phyloP scores from a whole-genome alignment of 1,139 yeast genomes.

The Magnusiomyces tetraspermus region DNA sequence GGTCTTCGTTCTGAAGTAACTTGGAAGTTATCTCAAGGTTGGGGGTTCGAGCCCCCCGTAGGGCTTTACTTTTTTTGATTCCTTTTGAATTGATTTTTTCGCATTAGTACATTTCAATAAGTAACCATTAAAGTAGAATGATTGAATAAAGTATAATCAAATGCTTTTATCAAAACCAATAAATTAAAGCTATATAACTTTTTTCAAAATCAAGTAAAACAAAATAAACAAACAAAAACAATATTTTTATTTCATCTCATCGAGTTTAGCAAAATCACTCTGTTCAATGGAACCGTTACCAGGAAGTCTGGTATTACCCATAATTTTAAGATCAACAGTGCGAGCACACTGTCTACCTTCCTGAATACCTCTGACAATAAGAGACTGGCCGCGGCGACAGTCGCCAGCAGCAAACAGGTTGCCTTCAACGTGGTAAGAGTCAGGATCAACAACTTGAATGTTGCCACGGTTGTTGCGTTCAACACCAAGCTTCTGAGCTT shows the following conservation, averaged over 20 bases:
- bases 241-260: not conserved
- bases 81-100: too few relatives aligned
- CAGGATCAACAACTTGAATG: slow-evolving; percentile 44
- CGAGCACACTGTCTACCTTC: slow-evolving; percentile 99
- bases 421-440: slow-evolving; percentile 55
- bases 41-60: too few relatives aligned
- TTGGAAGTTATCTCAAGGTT: too few relatives aligned
- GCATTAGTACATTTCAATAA: too few relatives aligned
- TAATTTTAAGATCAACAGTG: slow-evolving; percentile 72
- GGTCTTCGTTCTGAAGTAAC: too few relatives aligned
- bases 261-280: slow-evolving; percentile 46
- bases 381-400: slow-evolving; percentile 96
- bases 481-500: slow-evolving; percentile 66
- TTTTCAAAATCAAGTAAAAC: too few relatives aligned
- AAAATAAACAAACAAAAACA: too few relatives aligned
- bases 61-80: too few relatives aligned
- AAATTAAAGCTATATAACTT: too few relatives aligned
- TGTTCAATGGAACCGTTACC: slow-evolving; percentile 89
- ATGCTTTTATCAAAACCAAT: too few relatives aligned
- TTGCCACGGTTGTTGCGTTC: slow-evolving; percentile 81
- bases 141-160: too few relatives aligned
- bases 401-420: slow-evolving; percentile 95
- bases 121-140: too few relatives aligned
- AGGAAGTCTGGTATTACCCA: slow-evolving; percentile 76
- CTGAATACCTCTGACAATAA: slow-evolving; percentile 98